Conservation (phyloP, 116 monocot genomes). For the Posidonia oceanica region DNA sequence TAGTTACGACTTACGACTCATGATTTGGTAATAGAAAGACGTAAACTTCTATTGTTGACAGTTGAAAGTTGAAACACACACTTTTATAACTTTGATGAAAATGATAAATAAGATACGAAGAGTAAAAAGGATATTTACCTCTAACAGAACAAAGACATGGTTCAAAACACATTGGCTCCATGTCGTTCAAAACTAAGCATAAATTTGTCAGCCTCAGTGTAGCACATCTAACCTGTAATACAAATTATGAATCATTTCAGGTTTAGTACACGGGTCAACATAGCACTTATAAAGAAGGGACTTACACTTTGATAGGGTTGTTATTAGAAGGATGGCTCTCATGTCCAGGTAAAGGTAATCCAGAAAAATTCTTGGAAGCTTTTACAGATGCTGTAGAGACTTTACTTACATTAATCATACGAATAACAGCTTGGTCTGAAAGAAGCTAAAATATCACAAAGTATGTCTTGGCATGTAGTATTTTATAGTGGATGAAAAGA, state of each 20-base stretch:
- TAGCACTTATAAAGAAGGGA: not conserved
- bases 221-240: constrained; percentile 82
- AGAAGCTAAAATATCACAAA: constrained; percentile 50
- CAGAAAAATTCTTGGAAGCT: constrained; percentile 37
- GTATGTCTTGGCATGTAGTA: constrained; percentile 1
- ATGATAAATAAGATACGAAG: not conserved
- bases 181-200: constrained; percentile 94
- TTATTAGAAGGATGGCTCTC: constrained; percentile 83
- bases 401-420: constrained; percentile 45
- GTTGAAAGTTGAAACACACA: no score
- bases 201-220: constrained; percentile 91
- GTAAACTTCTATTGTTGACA: no score
- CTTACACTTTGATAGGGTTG: constrained; percentile 83
- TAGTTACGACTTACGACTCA: no score
- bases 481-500: no score
- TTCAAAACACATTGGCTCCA: constrained; percentile 98
- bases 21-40: no score
- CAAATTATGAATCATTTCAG: no score
- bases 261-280: not conserved
- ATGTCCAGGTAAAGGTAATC: constrained; percentile 62
- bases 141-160: constrained; percentile 89
- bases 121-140: constrained; percentile 33
- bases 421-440: constrained; percentile 79
- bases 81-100: not conserved
- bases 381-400: constrained; percentile 29